Conservation (phyloP, 1,139 yeast genomes). For the Taphrina flavorubra region DNA sequence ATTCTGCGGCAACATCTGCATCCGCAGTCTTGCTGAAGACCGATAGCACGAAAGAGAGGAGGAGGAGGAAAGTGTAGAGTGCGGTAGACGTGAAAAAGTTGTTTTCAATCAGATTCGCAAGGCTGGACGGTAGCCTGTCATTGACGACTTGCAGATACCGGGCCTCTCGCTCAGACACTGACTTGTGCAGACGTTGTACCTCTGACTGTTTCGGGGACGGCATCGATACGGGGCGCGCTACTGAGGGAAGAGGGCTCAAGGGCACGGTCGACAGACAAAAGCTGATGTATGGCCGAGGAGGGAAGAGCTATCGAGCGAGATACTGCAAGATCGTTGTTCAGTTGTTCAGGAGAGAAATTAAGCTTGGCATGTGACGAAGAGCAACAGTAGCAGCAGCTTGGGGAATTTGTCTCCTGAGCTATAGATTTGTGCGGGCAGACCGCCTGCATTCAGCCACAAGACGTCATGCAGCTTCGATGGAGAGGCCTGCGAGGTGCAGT, state of each 20-base stretch:
- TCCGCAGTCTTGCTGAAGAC: slow-evolving; percentile 18
- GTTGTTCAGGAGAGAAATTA: not conserved
- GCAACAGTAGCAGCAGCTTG: not conserved
- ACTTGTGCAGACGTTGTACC: slow-evolving; percentile 23
- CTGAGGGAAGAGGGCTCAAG: slow-evolving; percentile 5
- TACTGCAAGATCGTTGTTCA: not conserved
- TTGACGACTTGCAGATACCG: slow-evolving; percentile 26
- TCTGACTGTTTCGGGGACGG: slow-evolving; percentile 10
- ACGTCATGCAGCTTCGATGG: not conserved
- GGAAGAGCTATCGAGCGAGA: not conserved
- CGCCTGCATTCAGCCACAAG: not conserved
- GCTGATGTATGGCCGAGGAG: not conserved
- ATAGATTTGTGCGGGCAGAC: not conserved
- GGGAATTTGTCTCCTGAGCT: not conserved
- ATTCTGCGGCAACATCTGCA: slow-evolving; percentile 24
- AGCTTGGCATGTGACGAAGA: slow-evolving; percentile 1
- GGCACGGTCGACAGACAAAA: not conserved
- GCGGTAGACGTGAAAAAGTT: slow-evolving; percentile 28
- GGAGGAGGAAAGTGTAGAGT: slow-evolving; percentile 21
- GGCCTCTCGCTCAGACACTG: slow-evolving; percentile 25
- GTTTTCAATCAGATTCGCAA: slow-evolving; percentile 19
- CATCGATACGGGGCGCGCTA: slow-evolving; percentile 6
- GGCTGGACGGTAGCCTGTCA: slow-evolving; percentile 7
- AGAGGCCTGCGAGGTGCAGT: too few relatives aligned
- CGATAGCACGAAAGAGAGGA: slow-evolving; percentile 16